Percentiles rank a stretch among this genome's conserved stretches.
Evolutionary conservation across 305 asterid species (phyloP).

Genomic region (Fraxinus greggii): DNA sequence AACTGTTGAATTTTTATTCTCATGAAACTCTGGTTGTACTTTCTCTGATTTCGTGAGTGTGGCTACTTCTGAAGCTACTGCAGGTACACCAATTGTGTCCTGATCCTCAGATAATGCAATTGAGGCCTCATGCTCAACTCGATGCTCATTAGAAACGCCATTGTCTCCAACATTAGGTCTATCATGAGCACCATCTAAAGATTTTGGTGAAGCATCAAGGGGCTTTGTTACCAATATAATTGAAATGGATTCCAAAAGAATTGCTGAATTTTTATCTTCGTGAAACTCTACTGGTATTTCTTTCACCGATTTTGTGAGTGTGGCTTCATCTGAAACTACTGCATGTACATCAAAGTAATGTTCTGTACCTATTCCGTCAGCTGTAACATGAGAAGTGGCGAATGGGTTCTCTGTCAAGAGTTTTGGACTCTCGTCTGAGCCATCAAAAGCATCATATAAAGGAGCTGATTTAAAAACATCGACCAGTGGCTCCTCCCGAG

Average conservation of each 20-base stretch:
- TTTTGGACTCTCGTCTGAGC: neutral
- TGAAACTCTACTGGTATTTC: slow-evolving; percentile 1
- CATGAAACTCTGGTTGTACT: slow-evolving; percentile 8
- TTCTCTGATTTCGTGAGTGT: neutral
- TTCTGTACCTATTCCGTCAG: neutral
- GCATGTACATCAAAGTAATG: neutral
- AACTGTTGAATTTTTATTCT: slow-evolving; percentile 16
- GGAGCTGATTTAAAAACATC: slow-evolving; percentile 10
- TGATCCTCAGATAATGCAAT: neutral
- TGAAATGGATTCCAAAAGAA: slow-evolving; percentile 20
- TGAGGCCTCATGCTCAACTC: slow-evolving; percentile 16
- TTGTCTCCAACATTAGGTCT: neutral
- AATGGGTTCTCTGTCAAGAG: neutral
- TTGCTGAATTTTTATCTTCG: slow-evolving; percentile 17
- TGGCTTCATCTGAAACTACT: neutral
- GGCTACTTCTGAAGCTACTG: neutral
- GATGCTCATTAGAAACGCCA: slow-evolving; percentile 32
- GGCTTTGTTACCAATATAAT: slow-evolving; percentile 25
- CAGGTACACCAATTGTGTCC: neutral
- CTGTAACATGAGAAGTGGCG: slow-evolving; percentile 12
- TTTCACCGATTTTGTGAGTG: neutral
- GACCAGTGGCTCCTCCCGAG: neutral
- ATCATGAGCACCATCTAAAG: neutral
- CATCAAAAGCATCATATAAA: slow-evolving; percentile 10
- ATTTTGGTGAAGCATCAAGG: slow-evolving; percentile 20